Conservation (phyloP, 768 basidiomycete genomes). For the Fomitopsis serialis region DNA sequence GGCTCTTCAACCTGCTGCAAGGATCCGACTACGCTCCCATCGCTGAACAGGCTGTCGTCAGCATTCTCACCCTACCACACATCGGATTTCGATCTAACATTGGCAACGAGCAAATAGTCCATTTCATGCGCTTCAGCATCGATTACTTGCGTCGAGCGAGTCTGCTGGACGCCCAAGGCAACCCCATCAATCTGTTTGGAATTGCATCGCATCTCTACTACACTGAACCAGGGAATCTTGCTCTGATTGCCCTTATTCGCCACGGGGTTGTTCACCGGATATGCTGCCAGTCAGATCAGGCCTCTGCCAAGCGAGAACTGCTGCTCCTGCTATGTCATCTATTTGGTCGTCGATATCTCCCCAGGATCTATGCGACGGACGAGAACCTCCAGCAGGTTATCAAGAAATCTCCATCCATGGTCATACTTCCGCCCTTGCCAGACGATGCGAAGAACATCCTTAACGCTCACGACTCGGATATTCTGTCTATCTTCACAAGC, state of each 20-base stretch:
- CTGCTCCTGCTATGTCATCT: slow-evolving; percentile 58
- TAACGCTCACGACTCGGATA: slow-evolving; percentile 40
- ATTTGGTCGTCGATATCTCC: slow-evolving; percentile 56
- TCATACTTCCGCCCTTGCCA: slow-evolving; percentile 49
- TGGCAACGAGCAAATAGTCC: slow-evolving; percentile 53
- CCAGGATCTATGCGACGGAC: slow-evolving; percentile 35
- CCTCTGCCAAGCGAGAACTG: slow-evolving; percentile 43
- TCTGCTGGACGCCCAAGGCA: slow-evolving; percentile 48
- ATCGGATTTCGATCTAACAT: slow-evolving; percentile 54
- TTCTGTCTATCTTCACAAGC: slow-evolving; percentile 46
- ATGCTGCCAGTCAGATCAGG: slow-evolving; percentile 34
- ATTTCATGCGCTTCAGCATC: slow-evolving; percentile 65
- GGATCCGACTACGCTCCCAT: slow-evolving; percentile 48
- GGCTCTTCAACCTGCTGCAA: slow-evolving; percentile 59
- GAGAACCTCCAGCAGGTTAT: slow-evolving; percentile 29
- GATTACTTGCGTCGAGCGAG: slow-evolving; percentile 60
- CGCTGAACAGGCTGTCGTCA: slow-evolving; percentile 45
- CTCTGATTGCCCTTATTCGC: slow-evolving; percentile 52
- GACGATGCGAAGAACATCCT: slow-evolving; percentile 37
- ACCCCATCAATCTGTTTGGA: slow-evolving; percentile 51
- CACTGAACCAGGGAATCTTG: slow-evolving; percentile 67
- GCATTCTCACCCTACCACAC: slow-evolving; percentile 51
- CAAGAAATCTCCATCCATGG: slow-evolving; percentile 46
- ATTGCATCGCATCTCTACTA: slow-evolving; percentile 55
- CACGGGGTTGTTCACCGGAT: slow-evolving; percentile 54